Evolutionary conservation across 306 rosid genomes (phyloP).

Genomic region (Lablab purpureus): DNA sequence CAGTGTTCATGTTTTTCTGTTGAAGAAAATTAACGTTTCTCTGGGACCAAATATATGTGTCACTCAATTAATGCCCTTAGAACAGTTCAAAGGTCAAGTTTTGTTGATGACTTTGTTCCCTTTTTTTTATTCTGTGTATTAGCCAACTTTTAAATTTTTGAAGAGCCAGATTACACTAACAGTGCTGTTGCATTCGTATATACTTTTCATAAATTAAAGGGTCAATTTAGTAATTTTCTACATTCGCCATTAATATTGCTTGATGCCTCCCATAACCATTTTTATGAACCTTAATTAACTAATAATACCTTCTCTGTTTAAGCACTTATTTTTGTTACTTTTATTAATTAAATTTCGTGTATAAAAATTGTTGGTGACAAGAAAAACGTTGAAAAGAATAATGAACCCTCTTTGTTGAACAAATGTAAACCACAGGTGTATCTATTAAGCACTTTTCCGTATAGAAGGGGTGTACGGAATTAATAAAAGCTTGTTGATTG

Average conservation of each 20-base stretch:
- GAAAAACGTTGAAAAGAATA: not conserved
- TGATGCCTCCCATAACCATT: not conserved
- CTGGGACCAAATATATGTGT: conserved; percentile 49
- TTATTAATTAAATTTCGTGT: too few species aligned
- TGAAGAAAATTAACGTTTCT: not conserved
- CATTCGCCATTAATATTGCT: not conserved
- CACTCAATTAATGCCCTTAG: conserved; percentile 46
- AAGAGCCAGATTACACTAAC: conserved; percentile 46
- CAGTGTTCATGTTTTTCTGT: not conserved
- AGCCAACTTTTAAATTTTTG: conserved; percentile 46
- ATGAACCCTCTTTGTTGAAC: not conserved
- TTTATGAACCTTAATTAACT: not conserved
- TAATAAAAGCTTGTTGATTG: too few species aligned
- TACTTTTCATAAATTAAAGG: too few species aligned
- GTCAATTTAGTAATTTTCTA: not conserved
- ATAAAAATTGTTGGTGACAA: too few species aligned
- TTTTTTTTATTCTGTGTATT: conserved; percentile 17
- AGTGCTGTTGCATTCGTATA: not conserved
- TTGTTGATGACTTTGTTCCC: conserved; percentile 10
- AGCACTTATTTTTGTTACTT: too few species aligned
- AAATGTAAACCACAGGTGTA: too few species aligned
- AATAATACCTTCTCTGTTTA: not conserved
- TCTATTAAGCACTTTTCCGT: too few species aligned
- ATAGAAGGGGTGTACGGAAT: too few species aligned
- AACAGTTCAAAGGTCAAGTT: conserved; percentile 55